Evolutionary conservation across 305 asterid species (phyloP).

Genomic region (Solanum hybrid): DNA sequence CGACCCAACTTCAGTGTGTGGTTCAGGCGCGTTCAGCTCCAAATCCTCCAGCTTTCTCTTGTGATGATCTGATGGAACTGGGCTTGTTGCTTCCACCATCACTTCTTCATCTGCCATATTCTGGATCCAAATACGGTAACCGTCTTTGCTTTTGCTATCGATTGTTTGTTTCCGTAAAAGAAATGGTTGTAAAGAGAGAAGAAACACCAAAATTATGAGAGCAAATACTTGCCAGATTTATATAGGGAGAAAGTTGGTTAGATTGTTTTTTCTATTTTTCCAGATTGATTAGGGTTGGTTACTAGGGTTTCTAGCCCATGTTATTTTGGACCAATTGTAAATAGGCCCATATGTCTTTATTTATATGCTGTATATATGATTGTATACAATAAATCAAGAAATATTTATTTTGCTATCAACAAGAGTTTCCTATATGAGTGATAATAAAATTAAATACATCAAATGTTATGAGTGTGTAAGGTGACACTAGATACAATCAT

Average conservation of each 20-base stretch:
- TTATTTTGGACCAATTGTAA: neutral
- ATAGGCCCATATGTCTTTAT: neutral
- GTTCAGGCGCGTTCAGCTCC: conserved; percentile 23
- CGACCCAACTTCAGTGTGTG: conserved; percentile 15
- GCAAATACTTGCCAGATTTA: neutral
- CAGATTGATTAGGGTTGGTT: neutral
- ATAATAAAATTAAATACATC: no score
- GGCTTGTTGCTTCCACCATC: neutral
- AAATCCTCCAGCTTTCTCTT: conserved; percentile 78
- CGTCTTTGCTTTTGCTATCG: neutral
- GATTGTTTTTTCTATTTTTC: neutral
- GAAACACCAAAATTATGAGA: neutral
- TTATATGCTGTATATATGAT: no score
- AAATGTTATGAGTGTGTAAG: no score
- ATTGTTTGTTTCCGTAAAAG: neutral
- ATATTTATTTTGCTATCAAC: no score
- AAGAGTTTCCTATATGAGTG: no score
- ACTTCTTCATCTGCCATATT: neutral
- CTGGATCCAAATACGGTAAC: neutral
- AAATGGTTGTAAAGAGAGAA: neutral
- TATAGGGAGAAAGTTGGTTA: neutral
- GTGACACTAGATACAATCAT: no score
- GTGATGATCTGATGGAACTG: conserved; percentile 33
- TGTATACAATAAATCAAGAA: no score
- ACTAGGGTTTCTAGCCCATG: neutral